These are phyloP conservation scores for Boletus edulis DNA, from an alignment of 768 basidiomycete species.

Conservation along the genomic window DNA sequence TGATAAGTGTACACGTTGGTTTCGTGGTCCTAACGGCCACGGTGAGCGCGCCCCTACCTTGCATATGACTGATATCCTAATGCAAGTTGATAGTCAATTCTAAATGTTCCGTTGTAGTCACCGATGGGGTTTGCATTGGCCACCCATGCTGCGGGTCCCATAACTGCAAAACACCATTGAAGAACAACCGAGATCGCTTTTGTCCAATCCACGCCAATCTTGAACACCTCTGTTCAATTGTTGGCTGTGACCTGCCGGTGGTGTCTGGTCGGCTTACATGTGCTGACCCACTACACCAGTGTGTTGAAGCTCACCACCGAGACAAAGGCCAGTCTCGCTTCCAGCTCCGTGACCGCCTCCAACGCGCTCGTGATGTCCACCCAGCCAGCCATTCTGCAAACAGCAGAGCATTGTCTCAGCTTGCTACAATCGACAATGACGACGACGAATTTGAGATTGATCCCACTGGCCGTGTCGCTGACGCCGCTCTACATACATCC, in stretches of 20 bases:
- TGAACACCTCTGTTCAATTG: neutral
- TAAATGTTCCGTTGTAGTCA: neutral
- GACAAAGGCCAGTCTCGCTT: constrained; percentile 3
- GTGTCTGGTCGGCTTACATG: neutral
- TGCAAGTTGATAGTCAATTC: neutral
- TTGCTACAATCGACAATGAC: too few relatives aligned
- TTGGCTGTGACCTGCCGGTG: neutral
- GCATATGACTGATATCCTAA: neutral
- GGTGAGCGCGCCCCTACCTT: too few relatives aligned
- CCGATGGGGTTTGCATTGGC: too few relatives aligned
- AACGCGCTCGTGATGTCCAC: neutral
- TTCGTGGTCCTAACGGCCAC: neutral
- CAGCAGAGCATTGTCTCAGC: neutral
- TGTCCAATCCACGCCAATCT: neutral
- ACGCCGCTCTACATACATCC: too few relatives aligned
- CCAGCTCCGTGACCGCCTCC: neutral
- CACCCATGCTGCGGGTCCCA: neutral
- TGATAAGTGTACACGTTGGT: neutral
- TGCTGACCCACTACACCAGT: neutral
- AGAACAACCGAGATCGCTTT: neutral
- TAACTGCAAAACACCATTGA: neutral
- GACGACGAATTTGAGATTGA: too few relatives aligned
- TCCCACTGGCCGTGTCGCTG: too few relatives aligned
- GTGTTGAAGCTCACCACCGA: neutral
- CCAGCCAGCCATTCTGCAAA: too few relatives aligned